Conservation (phyloP, 192 early-diverging fungal genomes). For the Entomortierella beljakovae region DNA sequence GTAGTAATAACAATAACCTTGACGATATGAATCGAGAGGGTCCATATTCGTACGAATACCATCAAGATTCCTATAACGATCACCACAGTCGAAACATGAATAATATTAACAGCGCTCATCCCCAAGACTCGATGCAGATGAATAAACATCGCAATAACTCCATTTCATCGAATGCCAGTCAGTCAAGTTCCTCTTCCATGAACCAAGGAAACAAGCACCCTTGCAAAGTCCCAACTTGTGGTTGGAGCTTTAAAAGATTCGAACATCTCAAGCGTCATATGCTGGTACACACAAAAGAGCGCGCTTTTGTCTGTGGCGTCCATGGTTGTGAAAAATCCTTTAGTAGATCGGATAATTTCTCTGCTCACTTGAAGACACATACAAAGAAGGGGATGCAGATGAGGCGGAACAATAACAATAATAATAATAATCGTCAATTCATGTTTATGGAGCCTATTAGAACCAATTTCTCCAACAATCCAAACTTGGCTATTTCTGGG, state of each 20-base stretch:
- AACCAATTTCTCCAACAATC: slow-evolving; percentile 20
- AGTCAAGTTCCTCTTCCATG: slow-evolving; percentile 24
- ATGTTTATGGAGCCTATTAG: slow-evolving; percentile 33
- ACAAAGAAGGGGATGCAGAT: slow-evolving; percentile 45
- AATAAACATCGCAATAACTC: slow-evolving; percentile 43
- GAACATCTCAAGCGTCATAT: slow-evolving; percentile 87
- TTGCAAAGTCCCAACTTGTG: slow-evolving; percentile 54
- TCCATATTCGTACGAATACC: slow-evolving; percentile 8
- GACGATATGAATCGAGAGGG: slow-evolving; percentile 15
- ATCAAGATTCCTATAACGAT: not conserved
- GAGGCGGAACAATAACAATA: no score
- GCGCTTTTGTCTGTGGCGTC: slow-evolving; percentile 73
- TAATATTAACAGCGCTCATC: not conserved
- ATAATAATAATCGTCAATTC: slow-evolving; percentile 23
- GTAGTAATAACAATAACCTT: slow-evolving; percentile 18
- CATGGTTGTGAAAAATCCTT: slow-evolving; percentile 84
- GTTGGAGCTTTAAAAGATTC: slow-evolving; percentile 80
- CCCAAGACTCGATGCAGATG: not conserved
- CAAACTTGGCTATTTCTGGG: not conserved
- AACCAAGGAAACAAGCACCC: slow-evolving; percentile 41
- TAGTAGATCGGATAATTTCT: slow-evolving; percentile 81
- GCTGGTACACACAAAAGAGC: slow-evolving; percentile 81
- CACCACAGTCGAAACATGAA: slow-evolving; percentile 1
- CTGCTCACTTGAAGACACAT: slow-evolving; percentile 80
- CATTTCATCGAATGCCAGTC: slow-evolving; percentile 33